Base-by-base conservation (phyloP, 495 filamentous ascomycete species). In the Pyronema domesticum region DNA sequence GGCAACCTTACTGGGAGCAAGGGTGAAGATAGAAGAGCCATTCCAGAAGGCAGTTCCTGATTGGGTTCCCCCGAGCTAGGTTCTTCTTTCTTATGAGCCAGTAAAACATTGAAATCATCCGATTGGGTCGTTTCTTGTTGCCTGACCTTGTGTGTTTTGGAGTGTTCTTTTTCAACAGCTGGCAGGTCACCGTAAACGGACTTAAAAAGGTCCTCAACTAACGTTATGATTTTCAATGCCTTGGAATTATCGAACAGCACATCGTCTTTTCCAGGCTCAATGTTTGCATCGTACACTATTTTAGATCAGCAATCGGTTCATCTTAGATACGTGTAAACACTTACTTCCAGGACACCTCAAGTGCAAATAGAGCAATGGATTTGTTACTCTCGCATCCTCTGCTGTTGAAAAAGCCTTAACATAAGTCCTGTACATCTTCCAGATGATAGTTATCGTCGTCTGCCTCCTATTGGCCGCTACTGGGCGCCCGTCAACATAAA, bases 241-340 rank as follows among this genome's bases (percentile, higher is more conserved):
- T 76, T 64, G 33, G 78, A 71, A 43, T 91, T 70, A 30, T 74
- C 70, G 62, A 98, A 94, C 0, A 94, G 52, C 1, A 95, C 76
- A 65, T 95, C 82, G 57, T 95, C 83, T 64, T 98, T 98, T 0
- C 82, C 76, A 0, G 89, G 88, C 61, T 96, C 88, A 51, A 96
- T 73, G 60, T 95, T 96, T 2, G 77, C 74, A 70, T 96, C 89
- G 57, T 98, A 95, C 47, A 50, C 39, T 42, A 42, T 42, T 13
- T 17, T 13, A 2, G 3, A 42, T 42, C 39, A 42, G 39, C 39
- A 42, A 42, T 17, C 23, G 1, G 23, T 30, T 42, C 11, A 13
- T 6, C 1, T 42, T 42, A 13, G 39, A 42, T 17, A 42, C 11
- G 1, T 2, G 39, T 7, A 6, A 42, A 13, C 11, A 13, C 13